phyloP scores from a whole-genome alignment of 768 basidiomycete species.

The Termitomyces sp. region DNA sequence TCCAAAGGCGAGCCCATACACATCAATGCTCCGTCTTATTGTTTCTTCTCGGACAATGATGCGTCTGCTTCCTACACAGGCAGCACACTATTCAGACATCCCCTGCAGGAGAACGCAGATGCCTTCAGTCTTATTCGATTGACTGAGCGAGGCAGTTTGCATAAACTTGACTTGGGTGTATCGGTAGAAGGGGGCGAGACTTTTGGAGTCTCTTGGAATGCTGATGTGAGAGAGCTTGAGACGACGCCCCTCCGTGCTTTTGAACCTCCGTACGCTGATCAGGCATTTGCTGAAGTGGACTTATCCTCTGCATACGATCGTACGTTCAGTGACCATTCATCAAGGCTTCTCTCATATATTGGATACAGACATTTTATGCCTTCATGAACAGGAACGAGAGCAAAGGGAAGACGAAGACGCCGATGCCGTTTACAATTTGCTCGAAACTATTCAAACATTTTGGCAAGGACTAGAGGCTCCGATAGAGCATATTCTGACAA shows the following conservation, averaged over 20 bases:
- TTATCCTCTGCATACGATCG: slow-evolving; percentile 55
- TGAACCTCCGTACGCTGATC: slow-evolving; percentile 43
- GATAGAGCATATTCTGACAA: slow-evolving; percentile 57
- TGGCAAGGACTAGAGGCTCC: slow-evolving; percentile 53
- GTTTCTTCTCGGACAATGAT: slow-evolving; percentile 31
- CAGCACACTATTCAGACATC: slow-evolving; percentile 34
- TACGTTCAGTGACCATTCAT: slow-evolving; percentile 28
- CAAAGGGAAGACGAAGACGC: slow-evolving; percentile 34
- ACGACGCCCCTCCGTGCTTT: slow-evolving; percentile 29
- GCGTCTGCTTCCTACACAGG: slow-evolving; percentile 27
- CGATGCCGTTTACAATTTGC: slow-evolving; percentile 41
- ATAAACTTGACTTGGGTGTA: slow-evolving; percentile 38
- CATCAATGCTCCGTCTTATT: slow-evolving; percentile 42
- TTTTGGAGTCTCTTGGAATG: slow-evolving; percentile 35
- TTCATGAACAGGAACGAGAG: slow-evolving; percentile 24
- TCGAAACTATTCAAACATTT: slow-evolving; percentile 54
- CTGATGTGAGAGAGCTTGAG: slow-evolving; percentile 38
- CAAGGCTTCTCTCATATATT: not conserved
- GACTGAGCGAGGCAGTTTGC: slow-evolving; percentile 45
- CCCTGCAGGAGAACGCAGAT: slow-evolving; percentile 20
- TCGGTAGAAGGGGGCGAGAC: slow-evolving; percentile 16
- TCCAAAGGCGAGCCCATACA: slow-evolving; percentile 41
- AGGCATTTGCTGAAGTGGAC: slow-evolving; percentile 46
- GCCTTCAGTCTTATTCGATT: slow-evolving; percentile 44
- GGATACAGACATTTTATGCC: slow-evolving; percentile 39